Evolutionary conservation across 495 filamentous ascomycete species (phyloP).

Genomic region (Neurospora sp.): DNA sequence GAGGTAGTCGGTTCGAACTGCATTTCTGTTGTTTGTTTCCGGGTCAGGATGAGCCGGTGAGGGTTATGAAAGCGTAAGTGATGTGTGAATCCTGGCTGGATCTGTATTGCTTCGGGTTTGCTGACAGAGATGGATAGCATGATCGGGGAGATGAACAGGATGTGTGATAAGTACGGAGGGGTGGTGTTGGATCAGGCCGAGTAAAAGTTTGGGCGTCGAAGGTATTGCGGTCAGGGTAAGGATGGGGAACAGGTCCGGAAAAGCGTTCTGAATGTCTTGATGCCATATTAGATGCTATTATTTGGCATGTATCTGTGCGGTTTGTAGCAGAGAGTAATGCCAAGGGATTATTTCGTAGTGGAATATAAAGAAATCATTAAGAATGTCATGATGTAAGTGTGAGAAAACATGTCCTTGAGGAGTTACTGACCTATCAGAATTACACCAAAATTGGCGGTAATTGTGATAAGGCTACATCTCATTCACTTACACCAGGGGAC

Average conservation of each 20-base stretch:
- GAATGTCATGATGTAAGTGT: background rate
- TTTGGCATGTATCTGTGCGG: background rate
- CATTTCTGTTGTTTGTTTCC: background rate
- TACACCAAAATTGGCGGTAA: background rate
- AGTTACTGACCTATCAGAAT: background rate
- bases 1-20: background rate
- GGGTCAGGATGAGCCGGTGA: background rate
- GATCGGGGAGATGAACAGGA: background rate
- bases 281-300: background rate
- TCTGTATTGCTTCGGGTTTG: background rate
- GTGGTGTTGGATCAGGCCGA: background rate
- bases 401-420: too few species aligned
- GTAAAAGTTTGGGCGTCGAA: background rate
- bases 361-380: too few species aligned
- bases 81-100: background rate
- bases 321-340: background rate
- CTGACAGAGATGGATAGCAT: background rate
- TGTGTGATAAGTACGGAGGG: background rate
- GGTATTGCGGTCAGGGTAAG: background rate
- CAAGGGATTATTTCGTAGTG: background rate
- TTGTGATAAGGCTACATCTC: background rate
- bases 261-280: background rate
- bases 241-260: background rate
- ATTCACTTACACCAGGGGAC: background rate
- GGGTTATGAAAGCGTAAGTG: background rate